A percentile compares a stretch with the other conserved stretches of the same genome.
phyloP scores from a whole-genome alignment of 2,329 filamentous ascomycete species.

The Aureobasidium sp. region DNA sequence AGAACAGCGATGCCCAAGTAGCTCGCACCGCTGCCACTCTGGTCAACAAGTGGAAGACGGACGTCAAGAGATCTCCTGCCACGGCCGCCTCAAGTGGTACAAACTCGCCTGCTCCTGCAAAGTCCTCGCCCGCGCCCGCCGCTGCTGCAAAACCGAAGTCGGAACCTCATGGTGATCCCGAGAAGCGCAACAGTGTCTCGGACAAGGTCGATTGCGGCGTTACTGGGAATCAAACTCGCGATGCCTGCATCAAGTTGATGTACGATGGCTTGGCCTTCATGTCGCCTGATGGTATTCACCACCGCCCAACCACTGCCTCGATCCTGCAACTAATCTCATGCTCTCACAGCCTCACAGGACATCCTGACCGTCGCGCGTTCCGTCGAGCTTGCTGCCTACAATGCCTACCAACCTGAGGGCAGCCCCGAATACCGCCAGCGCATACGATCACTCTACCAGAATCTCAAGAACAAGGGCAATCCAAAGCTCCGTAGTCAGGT shows the following conservation, averaged over 20 bases:
- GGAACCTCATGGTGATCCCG: slow-evolving; percentile 52
- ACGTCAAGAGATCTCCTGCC: slow-evolving; percentile 51
- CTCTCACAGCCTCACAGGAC: slow-evolving; percentile 46
- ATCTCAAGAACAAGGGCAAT: slow-evolving; percentile 90
- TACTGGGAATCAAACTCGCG: slow-evolving; percentile 65
- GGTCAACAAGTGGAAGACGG: slow-evolving; percentile 79
- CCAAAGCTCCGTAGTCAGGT: slow-evolving; percentile 67
- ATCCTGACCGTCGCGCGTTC: slow-evolving; percentile 61
- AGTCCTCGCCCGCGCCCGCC: slow-evolving; percentile 30
- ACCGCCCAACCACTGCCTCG: not conserved
- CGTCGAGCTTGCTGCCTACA: slow-evolving; percentile 71
- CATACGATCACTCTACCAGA: slow-evolving; percentile 86
- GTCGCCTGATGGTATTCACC: slow-evolving; percentile 43
- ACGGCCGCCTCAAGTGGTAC: slow-evolving; percentile 34
- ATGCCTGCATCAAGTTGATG: slow-evolving; percentile 82
- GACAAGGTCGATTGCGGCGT: slow-evolving; percentile 73
- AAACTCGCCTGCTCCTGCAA: slow-evolving; percentile 32
- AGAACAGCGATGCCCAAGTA: slow-evolving; percentile 68
- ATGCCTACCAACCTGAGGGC: slow-evolving; percentile 61
- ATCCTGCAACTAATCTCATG: not conserved
- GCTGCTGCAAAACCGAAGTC: slow-evolving; percentile 39
- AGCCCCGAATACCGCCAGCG: slow-evolving; percentile 73
- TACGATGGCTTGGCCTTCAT: slow-evolving; percentile 86
- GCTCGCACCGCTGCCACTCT: slow-evolving; percentile 71
- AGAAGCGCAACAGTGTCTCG: slow-evolving; percentile 74